Evolutionary conservation across 768 basidiomycete genomes (phyloP).

Genomic region (Suillus clintonianus): DNA sequence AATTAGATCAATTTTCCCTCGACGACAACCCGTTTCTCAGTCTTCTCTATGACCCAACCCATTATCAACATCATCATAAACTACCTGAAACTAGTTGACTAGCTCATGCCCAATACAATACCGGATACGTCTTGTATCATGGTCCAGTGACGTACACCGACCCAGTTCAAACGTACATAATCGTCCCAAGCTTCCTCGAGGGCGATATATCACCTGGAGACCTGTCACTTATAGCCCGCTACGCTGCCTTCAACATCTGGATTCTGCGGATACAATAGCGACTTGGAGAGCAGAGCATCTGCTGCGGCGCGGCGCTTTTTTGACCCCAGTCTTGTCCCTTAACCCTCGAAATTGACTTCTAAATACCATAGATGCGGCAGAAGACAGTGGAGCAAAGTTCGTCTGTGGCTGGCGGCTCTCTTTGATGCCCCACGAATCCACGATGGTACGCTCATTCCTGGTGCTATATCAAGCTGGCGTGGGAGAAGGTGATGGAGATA

Average conservation of each 20-base stretch:
- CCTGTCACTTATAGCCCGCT: neutral
- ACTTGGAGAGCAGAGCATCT: neutral
- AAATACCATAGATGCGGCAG: too few species aligned
- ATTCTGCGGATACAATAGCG: neutral
- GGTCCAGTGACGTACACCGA: neutral
- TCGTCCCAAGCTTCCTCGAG: neutral
- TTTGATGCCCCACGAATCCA: too few species aligned
- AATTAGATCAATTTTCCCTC: too few species aligned
- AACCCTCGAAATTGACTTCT: neutral
- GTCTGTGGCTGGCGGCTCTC: too few species aligned
- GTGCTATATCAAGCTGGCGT: too few species aligned
- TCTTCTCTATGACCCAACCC: neutral
- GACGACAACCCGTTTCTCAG: neutral
- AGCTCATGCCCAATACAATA: neutral
- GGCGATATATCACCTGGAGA: neutral
- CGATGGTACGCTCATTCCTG: too few species aligned
- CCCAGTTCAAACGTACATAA: neutral
- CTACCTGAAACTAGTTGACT: neutral
- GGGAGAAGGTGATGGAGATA: too few species aligned
- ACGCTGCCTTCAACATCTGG: too few species aligned
- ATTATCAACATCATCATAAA: neutral
- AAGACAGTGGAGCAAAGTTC: too few species aligned
- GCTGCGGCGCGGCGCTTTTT: neutral
- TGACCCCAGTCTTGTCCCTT: neutral
- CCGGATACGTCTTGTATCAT: too few species aligned